A percentile compares a stretch with the other conserved stretches of the same genome.
Conservation (phyloP, 2,329 filamentous ascomycete genomes). For the Grosmannia huntii region DNA sequence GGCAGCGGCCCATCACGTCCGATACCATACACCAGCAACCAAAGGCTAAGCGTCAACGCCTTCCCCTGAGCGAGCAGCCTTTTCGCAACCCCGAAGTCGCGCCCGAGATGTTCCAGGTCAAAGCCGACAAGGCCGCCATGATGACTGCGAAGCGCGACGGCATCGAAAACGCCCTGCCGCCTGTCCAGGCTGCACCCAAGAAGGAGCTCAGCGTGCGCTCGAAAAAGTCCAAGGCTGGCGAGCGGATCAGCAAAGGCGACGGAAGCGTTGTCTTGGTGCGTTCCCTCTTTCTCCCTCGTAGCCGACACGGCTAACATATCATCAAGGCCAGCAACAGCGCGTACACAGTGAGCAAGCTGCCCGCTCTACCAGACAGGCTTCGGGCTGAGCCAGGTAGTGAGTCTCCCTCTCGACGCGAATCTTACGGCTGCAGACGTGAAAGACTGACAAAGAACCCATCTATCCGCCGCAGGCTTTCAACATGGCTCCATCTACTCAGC, state of each 20-base stretch:
- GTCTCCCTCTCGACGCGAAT: conserved; percentile 15
- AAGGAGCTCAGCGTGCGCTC: conserved; percentile 47
- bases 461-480: conserved; percentile 38
- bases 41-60: conserved; percentile 50
- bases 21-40: conserved; percentile 42
- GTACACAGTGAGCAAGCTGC: conserved; percentile 75
- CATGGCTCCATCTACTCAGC: conserved; percentile 53
- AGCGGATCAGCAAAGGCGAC: conserved; percentile 54
- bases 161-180: conserved; percentile 25
- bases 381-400: conserved; percentile 53
- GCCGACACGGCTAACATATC: not conserved
- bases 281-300: not conserved
- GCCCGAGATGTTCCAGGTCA: conserved; percentile 44
- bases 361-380: conserved; percentile 67
- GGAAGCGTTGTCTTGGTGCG: conserved; percentile 51
- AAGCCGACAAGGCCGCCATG: conserved; percentile 36
- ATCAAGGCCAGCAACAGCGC: conserved; percentile 66
- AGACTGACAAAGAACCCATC: not conserved
- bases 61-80: conserved; percentile 44
- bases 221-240: conserved; percentile 49
- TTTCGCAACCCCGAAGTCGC: conserved; percentile 37
- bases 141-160: conserved; percentile 32
- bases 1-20: conserved; percentile 44
- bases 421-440: not conserved
- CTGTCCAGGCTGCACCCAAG: conserved; percentile 18